Percentiles rank a stretch among this genome's conserved stretches.
Evolutionary conservation across 495 filamentous ascomycete species (phyloP).

Genomic region (Hypoxylon intermedium): DNA sequence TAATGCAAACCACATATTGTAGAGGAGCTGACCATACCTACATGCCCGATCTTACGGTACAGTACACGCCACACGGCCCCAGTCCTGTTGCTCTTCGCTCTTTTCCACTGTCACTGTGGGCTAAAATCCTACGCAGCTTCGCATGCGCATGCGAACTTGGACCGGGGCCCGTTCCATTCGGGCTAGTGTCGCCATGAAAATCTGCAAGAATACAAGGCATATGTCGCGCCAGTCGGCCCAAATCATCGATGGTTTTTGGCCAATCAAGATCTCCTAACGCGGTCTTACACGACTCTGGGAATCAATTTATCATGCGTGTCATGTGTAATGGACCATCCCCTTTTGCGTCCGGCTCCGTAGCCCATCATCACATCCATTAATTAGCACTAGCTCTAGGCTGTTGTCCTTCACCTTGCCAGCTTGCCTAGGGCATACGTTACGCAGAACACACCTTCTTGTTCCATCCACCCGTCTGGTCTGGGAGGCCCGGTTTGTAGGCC

Average conservation of each 20-base stretch:
- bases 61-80: conserved; percentile 5
- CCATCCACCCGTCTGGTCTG: conserved; percentile 27
- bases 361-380: conserved; percentile 34
- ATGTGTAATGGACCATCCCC: conserved; percentile 42
- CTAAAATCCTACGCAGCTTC: conserved; percentile 31
- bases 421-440: conserved; percentile 25
- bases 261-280: conserved; percentile 46
- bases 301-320: conserved; percentile 48
- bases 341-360: conserved; percentile 28
- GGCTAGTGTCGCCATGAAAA: conserved; percentile 35
- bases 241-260: conserved; percentile 29
- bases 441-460: conserved; percentile 42
- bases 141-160: conserved; percentile 29
- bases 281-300: conserved; percentile 45
- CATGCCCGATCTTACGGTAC: not conserved
- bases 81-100: conserved; percentile 16
- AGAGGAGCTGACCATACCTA: not conserved
- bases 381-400: conserved; percentile 13
- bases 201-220: conserved; percentile 42
- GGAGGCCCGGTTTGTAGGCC: conserved; percentile 16
- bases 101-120: conserved; percentile 23
- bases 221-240: conserved; percentile 38
- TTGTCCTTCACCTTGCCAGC: conserved; percentile 27
- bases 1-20: not conserved
- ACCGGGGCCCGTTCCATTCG: conserved; percentile 32